phyloP scores from a whole-genome alignment of 2,329 filamentous ascomycete genomes.

The Hymenoscyphus infarciens region DNA sequence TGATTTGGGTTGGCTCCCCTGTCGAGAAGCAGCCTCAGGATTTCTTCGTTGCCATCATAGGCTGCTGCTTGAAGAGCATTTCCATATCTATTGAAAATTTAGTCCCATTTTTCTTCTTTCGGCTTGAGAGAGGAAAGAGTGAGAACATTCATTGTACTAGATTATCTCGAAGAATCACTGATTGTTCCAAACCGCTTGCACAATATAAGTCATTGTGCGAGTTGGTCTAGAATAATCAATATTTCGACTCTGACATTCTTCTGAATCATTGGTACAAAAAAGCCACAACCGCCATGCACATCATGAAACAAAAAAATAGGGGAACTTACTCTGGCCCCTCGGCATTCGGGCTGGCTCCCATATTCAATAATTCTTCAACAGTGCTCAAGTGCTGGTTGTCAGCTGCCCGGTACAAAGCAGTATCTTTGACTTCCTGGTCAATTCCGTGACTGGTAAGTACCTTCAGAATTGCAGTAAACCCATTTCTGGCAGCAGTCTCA shows the following conservation, averaged over 20 bases:
- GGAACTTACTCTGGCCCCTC: constrained; percentile 4
- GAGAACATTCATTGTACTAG: no score
- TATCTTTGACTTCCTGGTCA: background rate
- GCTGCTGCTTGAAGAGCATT: constrained; percentile 8
- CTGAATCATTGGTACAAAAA: no score
- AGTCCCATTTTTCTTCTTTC: background rate
- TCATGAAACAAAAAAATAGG: background rate
- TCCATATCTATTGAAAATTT: background rate
- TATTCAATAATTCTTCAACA: background rate
- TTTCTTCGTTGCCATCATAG: constrained; percentile 5
- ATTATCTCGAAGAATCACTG: no score
- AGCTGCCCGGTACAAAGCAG: background rate
- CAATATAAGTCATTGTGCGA: no score
- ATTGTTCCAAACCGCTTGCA: no score
- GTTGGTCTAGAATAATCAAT: no score
- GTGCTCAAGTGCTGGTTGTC: constrained; percentile 3
- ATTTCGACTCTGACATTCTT: no score
- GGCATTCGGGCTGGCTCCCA: constrained; percentile 6
- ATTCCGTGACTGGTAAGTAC: constrained; percentile 3
- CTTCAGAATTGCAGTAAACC: background rate
- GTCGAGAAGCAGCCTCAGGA: background rate
- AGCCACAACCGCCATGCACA: no score
- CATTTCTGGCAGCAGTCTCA: constrained; percentile 5
- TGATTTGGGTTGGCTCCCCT: background rate
- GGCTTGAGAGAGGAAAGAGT: background rate